Conservation (phyloP, 352 stramenopile species). For the Plasmopara halstedii region DNA sequence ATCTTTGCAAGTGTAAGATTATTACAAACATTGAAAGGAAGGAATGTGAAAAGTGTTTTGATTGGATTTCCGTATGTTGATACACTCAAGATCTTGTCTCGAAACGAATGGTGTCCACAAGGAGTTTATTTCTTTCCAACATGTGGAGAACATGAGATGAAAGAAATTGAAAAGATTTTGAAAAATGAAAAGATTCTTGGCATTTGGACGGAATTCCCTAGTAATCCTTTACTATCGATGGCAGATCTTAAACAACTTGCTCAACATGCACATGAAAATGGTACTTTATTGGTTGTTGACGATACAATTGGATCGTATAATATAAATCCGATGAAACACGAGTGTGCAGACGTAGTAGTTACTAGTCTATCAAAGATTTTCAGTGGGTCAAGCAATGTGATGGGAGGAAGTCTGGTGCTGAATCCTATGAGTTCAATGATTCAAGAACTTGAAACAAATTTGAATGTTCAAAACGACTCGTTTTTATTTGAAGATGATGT, state of each 20-base stretch:
- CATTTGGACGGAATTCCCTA: slow-evolving; percentile 91
- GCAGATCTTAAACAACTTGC: slow-evolving; percentile 78
- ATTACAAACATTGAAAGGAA: slow-evolving; percentile 35
- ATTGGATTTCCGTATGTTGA: slow-evolving; percentile 93
- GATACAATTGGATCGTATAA: slow-evolving; percentile 90
- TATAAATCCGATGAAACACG: slow-evolving; percentile 78
- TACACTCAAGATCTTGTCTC: slow-evolving; percentile 88
- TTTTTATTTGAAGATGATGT: slow-evolving; percentile 64
- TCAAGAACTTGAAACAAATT: slow-evolving; percentile 32
- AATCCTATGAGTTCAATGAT: slow-evolving; percentile 59
- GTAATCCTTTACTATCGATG: slow-evolving; percentile 87
- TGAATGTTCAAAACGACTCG: slow-evolving; percentile 32
- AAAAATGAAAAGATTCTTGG: slow-evolving; percentile 66
- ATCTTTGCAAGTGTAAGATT: slow-evolving; percentile 83
- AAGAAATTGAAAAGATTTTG: slow-evolving; percentile 59
- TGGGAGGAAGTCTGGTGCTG: slow-evolving; percentile 86
- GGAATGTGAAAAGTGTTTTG: slow-evolving; percentile 66
- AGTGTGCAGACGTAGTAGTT: slow-evolving; percentile 80
- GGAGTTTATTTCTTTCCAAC: slow-evolving; percentile 88
- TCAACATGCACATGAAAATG: slow-evolving; percentile 75
- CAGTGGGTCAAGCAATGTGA: slow-evolving; percentile 85
- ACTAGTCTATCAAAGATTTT: slow-evolving; percentile 93
- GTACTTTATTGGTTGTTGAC: slow-evolving; percentile 84
- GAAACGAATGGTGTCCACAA: slow-evolving; percentile 73
- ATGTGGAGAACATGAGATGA: slow-evolving; percentile 52